A percentile compares a stretch with the other conserved stretches of the same genome.
phyloP scores from a whole-genome alignment of 805 yeast genomes.

The Candida quercuum region DNA sequence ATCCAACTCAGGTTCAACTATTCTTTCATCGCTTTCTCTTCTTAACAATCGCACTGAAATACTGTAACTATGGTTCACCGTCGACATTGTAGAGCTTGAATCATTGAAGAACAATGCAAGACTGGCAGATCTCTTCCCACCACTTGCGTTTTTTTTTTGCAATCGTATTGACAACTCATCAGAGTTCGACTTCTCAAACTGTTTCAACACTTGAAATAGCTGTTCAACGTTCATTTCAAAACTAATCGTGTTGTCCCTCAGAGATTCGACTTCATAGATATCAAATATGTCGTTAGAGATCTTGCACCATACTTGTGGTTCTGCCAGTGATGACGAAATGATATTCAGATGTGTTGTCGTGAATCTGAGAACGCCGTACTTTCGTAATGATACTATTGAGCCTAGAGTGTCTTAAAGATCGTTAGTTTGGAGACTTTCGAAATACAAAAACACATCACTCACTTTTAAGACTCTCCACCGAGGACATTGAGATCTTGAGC shows the following conservation, averaged over 20 bases:
- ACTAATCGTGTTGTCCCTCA: slow-evolving; percentile 47
- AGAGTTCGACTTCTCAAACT: slow-evolving; percentile 48
- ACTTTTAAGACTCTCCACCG: slow-evolving; percentile 26
- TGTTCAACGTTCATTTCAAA: slow-evolving; percentile 62
- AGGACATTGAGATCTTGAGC: slow-evolving; percentile 24
- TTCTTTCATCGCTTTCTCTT: slow-evolving; percentile 43
- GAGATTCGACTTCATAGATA: slow-evolving; percentile 31
- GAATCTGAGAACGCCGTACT: slow-evolving; percentile 52
- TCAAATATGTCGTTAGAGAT: slow-evolving; percentile 35
- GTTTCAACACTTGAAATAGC: slow-evolving; percentile 49
- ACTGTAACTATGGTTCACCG: slow-evolving; percentile 59
- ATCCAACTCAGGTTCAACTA: slow-evolving; percentile 59
- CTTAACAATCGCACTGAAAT: slow-evolving; percentile 66
- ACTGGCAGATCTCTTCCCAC: slow-evolving; percentile 39
- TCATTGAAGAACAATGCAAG: slow-evolving; percentile 53
- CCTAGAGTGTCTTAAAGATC: slow-evolving; percentile 33
- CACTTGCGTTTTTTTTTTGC: slow-evolving; percentile 29
- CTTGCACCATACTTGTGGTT: slow-evolving; percentile 69
- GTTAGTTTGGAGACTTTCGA: slow-evolving; percentile 3
- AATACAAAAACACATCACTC: slow-evolving; percentile 1
- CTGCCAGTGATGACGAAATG: slow-evolving; percentile 46
- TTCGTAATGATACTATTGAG: slow-evolving; percentile 47
- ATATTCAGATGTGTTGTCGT: slow-evolving; percentile 43
- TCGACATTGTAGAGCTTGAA: slow-evolving; percentile 32
- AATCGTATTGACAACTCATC: slow-evolving; percentile 47